These are phyloP conservation scores for Thamnidium elegans DNA, from an alignment of 192 early-diverging fungal genomes.

Conservation along the genomic window DNA sequence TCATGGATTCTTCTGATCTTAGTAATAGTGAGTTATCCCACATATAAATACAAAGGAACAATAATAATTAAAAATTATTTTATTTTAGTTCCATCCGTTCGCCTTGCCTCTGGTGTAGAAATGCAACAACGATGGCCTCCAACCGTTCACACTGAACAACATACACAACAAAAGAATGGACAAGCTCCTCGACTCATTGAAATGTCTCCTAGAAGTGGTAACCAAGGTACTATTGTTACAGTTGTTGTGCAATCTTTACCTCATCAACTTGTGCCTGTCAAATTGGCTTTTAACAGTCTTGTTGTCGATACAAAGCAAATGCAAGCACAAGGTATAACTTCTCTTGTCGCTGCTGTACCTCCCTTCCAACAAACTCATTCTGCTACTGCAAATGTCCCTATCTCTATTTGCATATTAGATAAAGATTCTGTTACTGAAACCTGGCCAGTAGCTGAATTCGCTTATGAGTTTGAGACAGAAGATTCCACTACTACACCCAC, in stretches of 20 bases:
- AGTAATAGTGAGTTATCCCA: not conserved
- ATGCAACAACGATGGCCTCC: constrained; percentile 20
- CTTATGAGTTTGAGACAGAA: constrained; percentile 26
- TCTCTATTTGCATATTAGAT: constrained; percentile 43
- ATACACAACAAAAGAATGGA: not conserved
- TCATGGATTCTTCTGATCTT: constrained; percentile 5
- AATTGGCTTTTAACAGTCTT: constrained; percentile 46
- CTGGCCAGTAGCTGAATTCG: constrained; percentile 45
- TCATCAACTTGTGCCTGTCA: constrained; percentile 15
- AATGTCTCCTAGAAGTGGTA: constrained; percentile 14
- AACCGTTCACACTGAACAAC: not conserved
- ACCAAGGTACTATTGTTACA: constrained; percentile 23
- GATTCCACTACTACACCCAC: not conserved
- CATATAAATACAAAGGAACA: not conserved
- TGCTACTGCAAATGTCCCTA: constrained; percentile 39
- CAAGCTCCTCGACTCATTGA: constrained; percentile 16
- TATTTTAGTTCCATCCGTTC: constrained; percentile 17
- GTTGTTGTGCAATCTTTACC: constrained; percentile 18
- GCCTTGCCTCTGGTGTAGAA: constrained; percentile 26
- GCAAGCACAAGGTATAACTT: constrained; percentile 39
- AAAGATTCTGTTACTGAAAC: constrained; percentile 43
- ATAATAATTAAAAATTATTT: not conserved
- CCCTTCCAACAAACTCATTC: constrained; percentile 41
- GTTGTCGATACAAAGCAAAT: constrained; percentile 51
- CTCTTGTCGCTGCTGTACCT: constrained; percentile 43